Base-by-base conservation (phyloP, 139 green algal genomes). In the Axilococcus clingmanii region DNA sequence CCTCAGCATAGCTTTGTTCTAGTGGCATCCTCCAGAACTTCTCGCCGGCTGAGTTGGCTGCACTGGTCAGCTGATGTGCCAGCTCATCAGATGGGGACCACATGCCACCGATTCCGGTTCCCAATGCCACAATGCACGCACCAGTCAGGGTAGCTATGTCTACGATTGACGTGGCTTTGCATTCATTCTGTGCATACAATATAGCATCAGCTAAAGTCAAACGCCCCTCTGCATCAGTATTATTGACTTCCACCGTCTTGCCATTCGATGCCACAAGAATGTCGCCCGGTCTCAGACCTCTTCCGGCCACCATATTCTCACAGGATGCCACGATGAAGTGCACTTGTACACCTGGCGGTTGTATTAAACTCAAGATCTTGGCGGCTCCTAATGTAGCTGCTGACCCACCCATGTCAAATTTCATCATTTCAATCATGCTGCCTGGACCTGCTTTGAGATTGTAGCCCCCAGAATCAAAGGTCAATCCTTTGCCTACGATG, bases 71-170 rank as follows among this genome's bases (percentile, higher is more conserved):
- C 0, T 19, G 17, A 1, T 50, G 62, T 4, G 82, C 75, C 53
- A 83, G 59, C 0, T n/a, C 63, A 34, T 97, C 87, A 14, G 37
- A 66, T 32, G 81, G 69, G 2, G 80, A 14, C 12, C 48, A 68
- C 52, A 65, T 25, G 17, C 36, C 65, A 14, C 28, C 75, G 14
- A 89, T 72, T 52, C 64, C 59, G 12, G 66, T 47, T 20, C 92
- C 92, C 59, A 99, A 65, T 0, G 86, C 92, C 7, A 97, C 70
- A 52, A 97, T 96, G 66, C 75, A 88, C 2, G 90, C 86, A 22
- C 92, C 92, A 3, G 92, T 99, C 2, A 99, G 72, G 4, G 92
- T 99, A 28, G 92, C 92, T 11, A 93, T 77, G 69, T 99, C 92
- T 12, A 97, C 77, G 30, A 95, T 66, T 2, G 64, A 47, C 48